These are phyloP conservation scores for Flagelloscypha sp. DNA, from an alignment of 768 basidiomycete species.

Conservation along the genomic window DNA sequence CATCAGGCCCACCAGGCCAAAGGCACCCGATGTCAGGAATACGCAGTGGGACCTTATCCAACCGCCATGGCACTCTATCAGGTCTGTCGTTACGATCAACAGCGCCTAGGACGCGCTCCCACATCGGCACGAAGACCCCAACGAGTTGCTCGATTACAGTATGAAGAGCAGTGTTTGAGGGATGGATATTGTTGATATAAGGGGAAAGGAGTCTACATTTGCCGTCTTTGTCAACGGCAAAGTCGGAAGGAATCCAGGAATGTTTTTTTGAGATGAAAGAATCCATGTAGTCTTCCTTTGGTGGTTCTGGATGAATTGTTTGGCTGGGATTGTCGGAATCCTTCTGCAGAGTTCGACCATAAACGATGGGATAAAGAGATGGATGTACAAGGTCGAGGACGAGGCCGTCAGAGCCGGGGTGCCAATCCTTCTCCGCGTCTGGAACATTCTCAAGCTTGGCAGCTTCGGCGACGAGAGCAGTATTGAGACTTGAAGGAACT, in stretches of 20 bases:
- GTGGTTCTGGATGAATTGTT: neutral
- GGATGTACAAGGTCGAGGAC: constrained; percentile 41
- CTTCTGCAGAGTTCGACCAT: constrained; percentile 19
- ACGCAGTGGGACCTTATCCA: too few relatives aligned
- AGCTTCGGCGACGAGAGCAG: constrained; percentile 18
- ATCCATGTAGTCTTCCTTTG: neutral
- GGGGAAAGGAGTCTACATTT: constrained; percentile 9
- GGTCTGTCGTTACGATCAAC: constrained; percentile 1
- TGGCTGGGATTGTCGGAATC: neutral
- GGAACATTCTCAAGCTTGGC: constrained; percentile 27
- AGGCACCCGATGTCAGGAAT: too few relatives aligned
- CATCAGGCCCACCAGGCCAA: too few relatives aligned
- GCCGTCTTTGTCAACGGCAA: constrained; percentile 14
- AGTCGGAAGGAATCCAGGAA: constrained; percentile 22
- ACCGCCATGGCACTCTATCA: too few relatives aligned
- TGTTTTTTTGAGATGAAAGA: constrained; percentile 11
- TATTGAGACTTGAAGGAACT: constrained; percentile 17
- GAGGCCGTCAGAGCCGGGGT: constrained; percentile 32
- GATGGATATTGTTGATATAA: constrained; percentile 23
- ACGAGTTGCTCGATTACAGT: constrained; percentile 13
- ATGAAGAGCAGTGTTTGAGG: constrained; percentile 12
- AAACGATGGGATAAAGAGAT: constrained; percentile 31
- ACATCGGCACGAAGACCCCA: constrained; percentile 16
- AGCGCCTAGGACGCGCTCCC: constrained; percentile 18
- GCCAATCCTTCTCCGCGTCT: constrained; percentile 34